Evolutionary conservation across 352 stramenopile genomes (phyloP).

Genomic region (Chrysophaeum taylorii): DNA sequence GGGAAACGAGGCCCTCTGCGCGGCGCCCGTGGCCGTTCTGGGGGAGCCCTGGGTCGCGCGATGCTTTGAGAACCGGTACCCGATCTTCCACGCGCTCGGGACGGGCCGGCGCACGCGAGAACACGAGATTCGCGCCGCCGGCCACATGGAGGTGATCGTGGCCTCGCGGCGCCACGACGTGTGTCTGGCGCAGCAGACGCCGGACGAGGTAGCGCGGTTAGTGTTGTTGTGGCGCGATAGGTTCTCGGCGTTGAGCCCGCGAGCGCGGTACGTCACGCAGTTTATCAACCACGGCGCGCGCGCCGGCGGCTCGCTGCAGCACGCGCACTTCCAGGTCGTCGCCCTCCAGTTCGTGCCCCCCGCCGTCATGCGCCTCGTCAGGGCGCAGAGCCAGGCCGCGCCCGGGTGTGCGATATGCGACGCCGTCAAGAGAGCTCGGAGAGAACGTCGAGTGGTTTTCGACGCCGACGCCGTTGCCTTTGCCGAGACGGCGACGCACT

Average conservation of each 20-base stretch:
- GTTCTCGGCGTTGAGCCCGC: not conserved
- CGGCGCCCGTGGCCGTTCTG: not conserved
- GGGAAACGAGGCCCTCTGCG: not conserved
- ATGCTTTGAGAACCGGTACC: not conserved
- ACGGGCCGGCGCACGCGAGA: too few relatives aligned
- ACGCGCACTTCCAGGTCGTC: conserved; percentile 1
- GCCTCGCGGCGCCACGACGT: not conserved
- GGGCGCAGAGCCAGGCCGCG: not conserved
- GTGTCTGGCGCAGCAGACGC: not conserved
- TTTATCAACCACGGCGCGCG: conserved; percentile 3
- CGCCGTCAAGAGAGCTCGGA: too few relatives aligned
- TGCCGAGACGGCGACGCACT: too few relatives aligned
- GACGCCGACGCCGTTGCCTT: too few relatives aligned
- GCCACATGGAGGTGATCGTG: not conserved
- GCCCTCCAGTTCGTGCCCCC: conserved; percentile 2
- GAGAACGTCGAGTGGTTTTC: too few relatives aligned
- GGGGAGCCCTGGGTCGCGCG: not conserved
- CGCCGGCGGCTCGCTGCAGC: not conserved
- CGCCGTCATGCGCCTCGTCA: not conserved
- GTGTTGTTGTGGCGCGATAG: not conserved
- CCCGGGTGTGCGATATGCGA: too few relatives aligned
- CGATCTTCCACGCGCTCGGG: not conserved
- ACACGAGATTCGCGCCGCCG: not conserved
- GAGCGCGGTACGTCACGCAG: not conserved
- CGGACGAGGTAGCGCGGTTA: too few relatives aligned